Conservation (phyloP, 805 yeast species). For the Saturnispora bothae region DNA sequence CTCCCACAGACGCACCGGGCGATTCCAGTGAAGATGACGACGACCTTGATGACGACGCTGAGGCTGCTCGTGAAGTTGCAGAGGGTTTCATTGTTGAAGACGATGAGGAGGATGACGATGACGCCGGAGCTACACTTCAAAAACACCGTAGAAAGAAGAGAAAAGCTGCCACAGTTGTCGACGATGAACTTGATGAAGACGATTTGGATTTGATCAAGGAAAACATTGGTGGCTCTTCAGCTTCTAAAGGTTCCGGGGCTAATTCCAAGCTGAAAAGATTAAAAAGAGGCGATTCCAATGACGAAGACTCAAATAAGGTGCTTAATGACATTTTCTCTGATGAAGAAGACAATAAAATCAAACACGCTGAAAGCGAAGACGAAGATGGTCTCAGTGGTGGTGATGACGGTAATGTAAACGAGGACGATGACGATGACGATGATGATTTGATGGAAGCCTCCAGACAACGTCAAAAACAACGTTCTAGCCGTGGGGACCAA, state of each 20-base stretch:
- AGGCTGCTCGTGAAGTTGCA: conserved; percentile 70
- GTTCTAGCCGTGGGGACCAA: not conserved
- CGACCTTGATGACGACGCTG: conserved; percentile 79
- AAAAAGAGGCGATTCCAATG: conserved; percentile 54
- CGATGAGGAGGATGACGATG: conserved; percentile 44
- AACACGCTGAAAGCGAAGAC: conserved; percentile 14
- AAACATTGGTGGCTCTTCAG: conserved; percentile 67
- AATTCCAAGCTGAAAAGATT: conserved; percentile 64
- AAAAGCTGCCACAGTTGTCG: conserved; percentile 31
- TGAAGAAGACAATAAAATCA: conserved; percentile 28
- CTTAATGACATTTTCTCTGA: conserved; percentile 67
- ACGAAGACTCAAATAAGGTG: conserved; percentile 25
- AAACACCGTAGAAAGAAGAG: conserved; percentile 31
- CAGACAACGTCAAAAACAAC: conserved; percentile 18
- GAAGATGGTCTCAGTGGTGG: conserved; percentile 19
- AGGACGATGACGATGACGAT: conserved; percentile 17
- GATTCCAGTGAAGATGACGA: conserved; percentile 89
- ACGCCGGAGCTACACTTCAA: conserved; percentile 28
- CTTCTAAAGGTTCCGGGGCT: conserved; percentile 20
- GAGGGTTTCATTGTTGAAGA: conserved; percentile 94
- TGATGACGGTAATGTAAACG: conserved; percentile 25
- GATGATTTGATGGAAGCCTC: conserved; percentile 25
- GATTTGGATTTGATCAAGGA: conserved; percentile 88
- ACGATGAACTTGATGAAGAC: conserved; percentile 82
- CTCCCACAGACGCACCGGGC: conserved; percentile 18